Evolutionary conservation across 768 basidiomycete species (phyloP).

Genomic region (Leccinellum albellum): DNA sequence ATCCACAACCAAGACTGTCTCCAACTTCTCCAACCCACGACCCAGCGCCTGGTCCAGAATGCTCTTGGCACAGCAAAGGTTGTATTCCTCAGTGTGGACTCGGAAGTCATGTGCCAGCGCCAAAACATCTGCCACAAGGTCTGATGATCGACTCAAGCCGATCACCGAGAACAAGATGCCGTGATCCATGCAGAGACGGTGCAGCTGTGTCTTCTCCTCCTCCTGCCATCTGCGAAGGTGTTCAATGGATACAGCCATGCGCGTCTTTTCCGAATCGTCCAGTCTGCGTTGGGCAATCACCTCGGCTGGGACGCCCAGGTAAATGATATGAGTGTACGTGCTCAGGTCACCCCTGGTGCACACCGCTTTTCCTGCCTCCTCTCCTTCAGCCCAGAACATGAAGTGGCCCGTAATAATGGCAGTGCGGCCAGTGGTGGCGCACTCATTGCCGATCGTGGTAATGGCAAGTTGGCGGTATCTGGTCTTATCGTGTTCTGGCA

Average conservation of each 20-base stretch:
- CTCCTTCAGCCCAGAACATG: conserved; percentile 15
- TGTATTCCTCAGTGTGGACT: conserved; percentile 11
- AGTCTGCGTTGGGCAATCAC: conserved; percentile 15
- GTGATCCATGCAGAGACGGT: conserved; percentile 14
- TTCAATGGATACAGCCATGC: conserved; percentile 7
- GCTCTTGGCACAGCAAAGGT: conserved; percentile 12
- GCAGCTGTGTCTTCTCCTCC: conserved; percentile 14
- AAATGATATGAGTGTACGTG: conserved; percentile 16
- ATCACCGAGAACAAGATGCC: conserved; percentile 13
- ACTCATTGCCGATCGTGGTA: conserved; percentile 9
- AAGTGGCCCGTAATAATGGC: conserved; percentile 12
- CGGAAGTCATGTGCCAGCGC: conserved; percentile 9
- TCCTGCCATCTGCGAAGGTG: conserved; percentile 15
- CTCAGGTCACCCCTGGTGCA: conserved; percentile 14
- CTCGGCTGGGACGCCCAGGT: conserved; percentile 8
- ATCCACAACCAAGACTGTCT: conserved; percentile 11
- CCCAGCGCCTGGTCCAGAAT: conserved; percentile 13
- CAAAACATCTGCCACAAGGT: conserved; percentile 13
- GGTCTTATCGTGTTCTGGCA: conserved; percentile 11
- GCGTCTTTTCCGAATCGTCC: conserved; percentile 6
- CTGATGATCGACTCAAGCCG: conserved; percentile 7
- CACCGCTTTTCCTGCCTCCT: conserved; percentile 15
- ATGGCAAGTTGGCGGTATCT: conserved; percentile 12
- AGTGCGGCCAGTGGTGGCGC: conserved; percentile 6
- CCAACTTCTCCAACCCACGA: conserved; percentile 10